Percentiles rank a stretch among this genome's conserved stretches.
These are phyloP conservation scores for Firmiana major DNA, from an alignment of 345 rosid genomes.

Conservation along the genomic window DNA sequence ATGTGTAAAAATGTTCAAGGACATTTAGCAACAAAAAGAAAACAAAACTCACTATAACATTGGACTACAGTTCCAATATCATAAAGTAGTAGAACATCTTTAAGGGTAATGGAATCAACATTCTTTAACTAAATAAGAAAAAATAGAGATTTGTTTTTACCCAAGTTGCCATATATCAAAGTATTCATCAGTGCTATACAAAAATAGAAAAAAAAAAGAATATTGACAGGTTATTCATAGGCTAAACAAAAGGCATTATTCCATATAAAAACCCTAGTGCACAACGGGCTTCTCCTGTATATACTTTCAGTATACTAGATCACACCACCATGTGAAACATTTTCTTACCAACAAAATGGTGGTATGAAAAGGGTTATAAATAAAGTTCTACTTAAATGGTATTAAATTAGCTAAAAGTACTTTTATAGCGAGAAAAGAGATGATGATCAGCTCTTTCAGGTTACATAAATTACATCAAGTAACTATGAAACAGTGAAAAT, in stretches of 20 bases:
- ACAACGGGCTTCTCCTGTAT: no score
- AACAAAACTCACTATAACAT: background rate
- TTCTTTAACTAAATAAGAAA: slow-evolving; percentile 55
- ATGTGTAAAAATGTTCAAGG: slow-evolving; percentile 11
- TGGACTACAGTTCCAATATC: slow-evolving; percentile 52
- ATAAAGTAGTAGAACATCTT: slow-evolving; percentile 73
- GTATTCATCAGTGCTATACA: background rate
- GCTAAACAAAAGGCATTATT: no score
- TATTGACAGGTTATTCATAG: no score
- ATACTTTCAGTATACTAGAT: no score
- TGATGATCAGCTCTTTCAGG: background rate
- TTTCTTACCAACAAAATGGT: no score
- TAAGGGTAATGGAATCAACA: slow-evolving; percentile 50
- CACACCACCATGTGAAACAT: no score
- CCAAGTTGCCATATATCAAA: background rate
- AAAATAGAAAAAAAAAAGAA: no score
- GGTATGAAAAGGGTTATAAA: no score
- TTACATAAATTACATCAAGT: background rate
- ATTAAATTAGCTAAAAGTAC: no score
- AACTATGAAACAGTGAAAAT: background rate
- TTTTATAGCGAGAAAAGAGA: no score
- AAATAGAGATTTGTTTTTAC: background rate
- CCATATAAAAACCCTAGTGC: no score
- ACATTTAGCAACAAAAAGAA: slow-evolving; percentile 12
- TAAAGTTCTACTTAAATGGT: no score